Conservation (phyloP, 495 filamentous ascomycete genomes). For the Umbilicaria muhlenbergii region DNA sequence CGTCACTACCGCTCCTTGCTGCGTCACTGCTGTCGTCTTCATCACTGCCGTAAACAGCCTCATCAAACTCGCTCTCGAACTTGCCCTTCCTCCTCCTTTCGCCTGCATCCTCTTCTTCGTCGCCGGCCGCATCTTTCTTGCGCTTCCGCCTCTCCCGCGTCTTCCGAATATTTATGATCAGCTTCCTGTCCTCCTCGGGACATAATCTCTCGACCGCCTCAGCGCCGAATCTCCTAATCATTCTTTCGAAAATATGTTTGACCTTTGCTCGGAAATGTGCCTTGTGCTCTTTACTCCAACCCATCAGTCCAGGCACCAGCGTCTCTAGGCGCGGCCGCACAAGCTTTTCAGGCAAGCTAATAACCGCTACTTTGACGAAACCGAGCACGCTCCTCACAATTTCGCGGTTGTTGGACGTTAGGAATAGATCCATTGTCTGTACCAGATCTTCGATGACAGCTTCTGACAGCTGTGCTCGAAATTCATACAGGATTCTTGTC, state of each 20-base stretch:
- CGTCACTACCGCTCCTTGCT: conserved; percentile 20
- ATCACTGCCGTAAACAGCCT: conserved; percentile 82
- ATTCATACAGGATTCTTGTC: conserved; percentile 82
- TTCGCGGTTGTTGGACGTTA: conserved; percentile 88
- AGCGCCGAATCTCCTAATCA: conserved; percentile 79
- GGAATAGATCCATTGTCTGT: conserved; percentile 82
- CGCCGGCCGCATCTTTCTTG: conserved; percentile 44
- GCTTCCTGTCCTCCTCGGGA: conserved; percentile 72
- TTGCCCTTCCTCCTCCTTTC: conserved; percentile 33
- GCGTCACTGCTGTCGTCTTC: conserved; percentile 48
- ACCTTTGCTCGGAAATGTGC: conserved; percentile 90
- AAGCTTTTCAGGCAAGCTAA: conserved; percentile 60
- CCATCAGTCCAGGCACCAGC: conserved; percentile 77
- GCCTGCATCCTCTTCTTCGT: conserved; percentile 16
- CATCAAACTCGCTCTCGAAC: conserved; percentile 87
- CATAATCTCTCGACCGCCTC: conserved; percentile 59
- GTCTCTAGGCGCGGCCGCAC: conserved; percentile 56
- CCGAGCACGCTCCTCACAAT: conserved; percentile 86
- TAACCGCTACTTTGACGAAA: conserved; percentile 90
- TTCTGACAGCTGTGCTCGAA: conserved; percentile 42
- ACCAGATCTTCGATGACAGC: conserved; percentile 61
- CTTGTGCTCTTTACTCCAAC: conserved; percentile 96
- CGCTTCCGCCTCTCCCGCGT: conserved; percentile 74
- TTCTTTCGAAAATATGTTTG: conserved; percentile 89
- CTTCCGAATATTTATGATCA: conserved; percentile 88